phyloP scores from a whole-genome alignment of 179 eudicot species.

The Sideroxylon spinosum region DNA sequence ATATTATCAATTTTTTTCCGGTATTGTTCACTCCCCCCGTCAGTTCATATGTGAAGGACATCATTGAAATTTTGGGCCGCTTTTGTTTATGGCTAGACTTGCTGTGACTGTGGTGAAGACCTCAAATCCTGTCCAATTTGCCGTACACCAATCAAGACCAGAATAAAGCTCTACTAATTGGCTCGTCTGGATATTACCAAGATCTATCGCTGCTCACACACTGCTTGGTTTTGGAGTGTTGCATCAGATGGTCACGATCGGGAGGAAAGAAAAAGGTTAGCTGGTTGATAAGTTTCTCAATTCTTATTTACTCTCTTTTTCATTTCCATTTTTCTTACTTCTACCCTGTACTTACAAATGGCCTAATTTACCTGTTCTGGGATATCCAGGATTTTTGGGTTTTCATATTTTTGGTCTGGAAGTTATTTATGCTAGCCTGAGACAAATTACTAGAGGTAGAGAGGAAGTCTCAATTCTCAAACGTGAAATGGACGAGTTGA shows the following conservation, averaged over 20 bases:
- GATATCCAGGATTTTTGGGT: neutral
- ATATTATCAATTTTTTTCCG: neutral
- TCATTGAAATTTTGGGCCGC: neutral
- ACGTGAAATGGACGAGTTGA: neutral
- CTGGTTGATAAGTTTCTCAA: neutral
- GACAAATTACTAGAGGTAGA: neutral
- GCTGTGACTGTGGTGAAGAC: constrained; percentile 38
- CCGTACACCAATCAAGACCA: constrained; percentile 29
- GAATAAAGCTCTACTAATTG: constrained; percentile 33
- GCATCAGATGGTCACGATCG: neutral
- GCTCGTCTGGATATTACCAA: neutral
- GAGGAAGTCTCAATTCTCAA: neutral
- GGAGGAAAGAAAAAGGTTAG: neutral
- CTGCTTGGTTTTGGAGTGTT: neutral
- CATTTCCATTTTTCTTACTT: neutral
- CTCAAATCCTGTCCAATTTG: constrained; percentile 35
- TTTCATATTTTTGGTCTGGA: neutral
- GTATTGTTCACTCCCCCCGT: neutral
- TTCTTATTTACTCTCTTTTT: no score
- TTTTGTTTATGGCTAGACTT: constrained; percentile 23
- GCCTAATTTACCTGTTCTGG: neutral
- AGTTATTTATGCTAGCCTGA: neutral
- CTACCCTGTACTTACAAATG: neutral
- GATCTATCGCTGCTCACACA: neutral
- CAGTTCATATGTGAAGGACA: neutral